Percentiles rank a stretch among this genome's conserved stretches.
Evolutionary conservation across 148 eudicot species (phyloP).

Genomic region (Chenopodium formosanum): DNA sequence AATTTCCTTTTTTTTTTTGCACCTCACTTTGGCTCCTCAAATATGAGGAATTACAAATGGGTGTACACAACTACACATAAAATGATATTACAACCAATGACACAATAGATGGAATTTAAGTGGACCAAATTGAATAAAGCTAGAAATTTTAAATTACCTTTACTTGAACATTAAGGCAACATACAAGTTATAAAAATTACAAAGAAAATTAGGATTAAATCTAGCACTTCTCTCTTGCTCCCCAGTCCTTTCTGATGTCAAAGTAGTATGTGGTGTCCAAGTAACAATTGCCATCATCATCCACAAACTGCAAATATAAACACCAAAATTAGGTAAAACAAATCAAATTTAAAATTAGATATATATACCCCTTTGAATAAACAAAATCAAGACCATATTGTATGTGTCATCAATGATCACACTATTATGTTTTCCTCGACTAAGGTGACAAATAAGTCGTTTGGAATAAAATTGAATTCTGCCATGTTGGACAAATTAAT

Average conservation of each 20-base stretch:
- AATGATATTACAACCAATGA: not conserved
- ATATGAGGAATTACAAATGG: not conserved
- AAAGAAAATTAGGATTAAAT: not conserved
- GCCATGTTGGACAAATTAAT: too few relatives aligned
- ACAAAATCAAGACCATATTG: not conserved
- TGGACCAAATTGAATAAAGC: not conserved
- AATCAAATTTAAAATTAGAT: not conserved
- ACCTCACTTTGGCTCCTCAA: not conserved
- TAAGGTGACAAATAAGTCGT: too few relatives aligned
- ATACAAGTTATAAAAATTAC: not conserved
- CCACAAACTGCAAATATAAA: slow-evolving; percentile 36
- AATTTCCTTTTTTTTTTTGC: not conserved
- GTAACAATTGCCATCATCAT: slow-evolving; percentile 45
- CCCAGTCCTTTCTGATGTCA: slow-evolving; percentile 49
- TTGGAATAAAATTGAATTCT: too few relatives aligned
- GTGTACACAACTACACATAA: not conserved
- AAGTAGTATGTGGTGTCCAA: slow-evolving; percentile 43
- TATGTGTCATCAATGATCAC: too few relatives aligned
- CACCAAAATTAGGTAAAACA: slow-evolving; percentile 6
- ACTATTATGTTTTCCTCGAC: too few relatives aligned
- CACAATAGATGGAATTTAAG: not conserved
- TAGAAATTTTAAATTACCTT: not conserved
- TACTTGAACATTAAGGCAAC: not conserved
- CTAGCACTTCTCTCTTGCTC: slow-evolving; percentile 27
- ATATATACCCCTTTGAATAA: not conserved